phyloP scores from a whole-genome alignment of 148 eudicot species.

The Vaccinium macrocarpon region DNA sequence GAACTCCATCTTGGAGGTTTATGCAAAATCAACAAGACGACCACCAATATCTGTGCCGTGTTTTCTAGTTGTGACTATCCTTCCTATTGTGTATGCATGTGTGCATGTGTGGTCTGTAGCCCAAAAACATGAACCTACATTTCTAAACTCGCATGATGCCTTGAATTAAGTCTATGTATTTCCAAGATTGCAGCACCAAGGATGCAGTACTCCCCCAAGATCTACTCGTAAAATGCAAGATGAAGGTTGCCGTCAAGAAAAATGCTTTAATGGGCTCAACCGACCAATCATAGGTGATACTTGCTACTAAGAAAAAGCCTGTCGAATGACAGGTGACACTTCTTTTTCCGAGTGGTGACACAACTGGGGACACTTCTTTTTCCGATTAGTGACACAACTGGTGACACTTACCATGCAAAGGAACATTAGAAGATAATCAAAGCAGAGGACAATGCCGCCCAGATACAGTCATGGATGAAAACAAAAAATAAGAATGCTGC shows the following conservation, averaged over 20 bases:
- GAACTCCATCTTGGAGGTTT: not conserved
- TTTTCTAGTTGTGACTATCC: not conserved
- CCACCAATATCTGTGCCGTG: not conserved
- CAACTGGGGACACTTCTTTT: not conserved
- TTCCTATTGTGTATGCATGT: not conserved
- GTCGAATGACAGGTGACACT: not conserved
- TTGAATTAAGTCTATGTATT: not conserved
- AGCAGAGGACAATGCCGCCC: not conserved
- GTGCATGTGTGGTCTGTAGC: not conserved
- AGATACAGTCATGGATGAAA: not conserved
- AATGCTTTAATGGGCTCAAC: slow-evolving; percentile 3
- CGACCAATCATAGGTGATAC: slow-evolving; percentile 1
- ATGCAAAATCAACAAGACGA: not conserved
- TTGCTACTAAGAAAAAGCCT: not conserved
- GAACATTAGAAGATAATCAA: not conserved
- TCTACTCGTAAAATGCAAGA: not conserved
- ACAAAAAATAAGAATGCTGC: not conserved
- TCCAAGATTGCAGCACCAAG: not conserved
- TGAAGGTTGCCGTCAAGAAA: not conserved
- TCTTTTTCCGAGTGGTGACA: not conserved
- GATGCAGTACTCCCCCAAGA: not conserved
- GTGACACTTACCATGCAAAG: not conserved
- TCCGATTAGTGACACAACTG: not conserved
- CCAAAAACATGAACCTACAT: not conserved
- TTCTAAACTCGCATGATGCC: not conserved